Conservation (phyloP, 1,284 basidiomycete species). For the Pseudozyma sp. region DNA sequence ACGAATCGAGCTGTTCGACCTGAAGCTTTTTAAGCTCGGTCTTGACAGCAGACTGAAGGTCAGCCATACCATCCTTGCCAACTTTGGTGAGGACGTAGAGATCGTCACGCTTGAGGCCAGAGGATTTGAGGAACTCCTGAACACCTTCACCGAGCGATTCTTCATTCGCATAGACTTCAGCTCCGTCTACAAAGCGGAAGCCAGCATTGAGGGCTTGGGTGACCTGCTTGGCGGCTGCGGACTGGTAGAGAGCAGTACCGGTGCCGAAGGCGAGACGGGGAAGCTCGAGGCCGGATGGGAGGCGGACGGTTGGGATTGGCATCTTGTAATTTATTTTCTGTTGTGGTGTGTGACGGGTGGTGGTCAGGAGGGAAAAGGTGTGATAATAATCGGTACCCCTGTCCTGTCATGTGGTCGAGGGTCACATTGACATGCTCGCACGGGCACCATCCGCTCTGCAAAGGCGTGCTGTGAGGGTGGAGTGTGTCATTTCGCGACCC, state of each 20-base stretch:
- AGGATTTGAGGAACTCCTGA: constrained; percentile 24
- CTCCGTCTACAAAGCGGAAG: constrained; percentile 49
- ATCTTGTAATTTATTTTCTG: constrained; percentile 5
- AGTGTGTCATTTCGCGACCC: too few species aligned
- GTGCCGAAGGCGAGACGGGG: constrained; percentile 55
- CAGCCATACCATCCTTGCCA: constrained; percentile 32
- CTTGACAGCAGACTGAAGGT: constrained; percentile 36
- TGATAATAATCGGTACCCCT: too few species aligned
- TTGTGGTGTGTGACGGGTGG: too few species aligned
- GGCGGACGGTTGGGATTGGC: constrained; percentile 37
- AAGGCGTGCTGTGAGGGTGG: background rate
- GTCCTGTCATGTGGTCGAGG: too few species aligned
- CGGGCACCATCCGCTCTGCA: background rate
- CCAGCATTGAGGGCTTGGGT: constrained; percentile 43
- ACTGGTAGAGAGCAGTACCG: constrained; percentile 47
- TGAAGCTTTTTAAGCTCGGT: constrained; percentile 40
- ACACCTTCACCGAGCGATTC: constrained; percentile 42
- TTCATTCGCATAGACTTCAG: constrained; percentile 54
- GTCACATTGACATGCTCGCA: background rate
- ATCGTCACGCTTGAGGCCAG: constrained; percentile 32
- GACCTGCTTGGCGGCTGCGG: constrained; percentile 30
- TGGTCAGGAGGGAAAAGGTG: too few species aligned
- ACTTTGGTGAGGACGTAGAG: constrained; percentile 49
- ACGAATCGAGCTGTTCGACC: constrained; percentile 44
- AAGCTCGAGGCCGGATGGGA: constrained; percentile 41